Conservation (phyloP, 2,329 filamentous ascomycete genomes). For the Botrytis hyacinthi region DNA sequence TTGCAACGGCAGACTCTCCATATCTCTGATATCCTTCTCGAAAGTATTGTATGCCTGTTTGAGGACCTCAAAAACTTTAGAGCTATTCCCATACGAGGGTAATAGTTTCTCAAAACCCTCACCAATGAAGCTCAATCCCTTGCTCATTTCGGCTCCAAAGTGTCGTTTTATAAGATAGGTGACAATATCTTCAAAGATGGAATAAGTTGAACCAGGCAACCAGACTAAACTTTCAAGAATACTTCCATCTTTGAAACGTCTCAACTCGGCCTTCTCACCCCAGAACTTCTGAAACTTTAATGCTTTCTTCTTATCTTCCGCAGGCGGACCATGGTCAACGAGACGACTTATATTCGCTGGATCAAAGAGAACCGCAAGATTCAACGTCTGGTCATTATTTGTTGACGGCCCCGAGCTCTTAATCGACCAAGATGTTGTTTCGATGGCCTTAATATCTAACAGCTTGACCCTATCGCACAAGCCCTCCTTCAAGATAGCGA, state of each 20-base stretch:
- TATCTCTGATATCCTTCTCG: conserved; percentile 70
- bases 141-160: conserved; percentile 53
- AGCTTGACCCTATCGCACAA: conserved; percentile 72
- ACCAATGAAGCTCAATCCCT: conserved; percentile 44
- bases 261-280: conserved; percentile 89
- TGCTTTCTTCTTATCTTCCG: conserved; percentile 81
- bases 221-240: conserved; percentile 92
- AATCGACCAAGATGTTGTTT: conserved; percentile 47
- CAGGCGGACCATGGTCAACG: conserved; percentile 84
- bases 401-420: conserved; percentile 41
- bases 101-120: conserved; percentile 48
- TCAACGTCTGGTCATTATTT: conserved; percentile 44
- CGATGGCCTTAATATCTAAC: conserved; percentile 55
- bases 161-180: conserved; percentile 69
- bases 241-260: conserved; percentile 91
- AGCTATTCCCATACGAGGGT: conserved; percentile 38
- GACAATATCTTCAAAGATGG: conserved; percentile 78
- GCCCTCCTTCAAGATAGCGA: conserved; percentile 65
- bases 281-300: conserved; percentile 85
- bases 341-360: conserved; percentile 68
- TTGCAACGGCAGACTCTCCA: conserved; percentile 85
- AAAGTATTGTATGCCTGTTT: conserved; percentile 69
- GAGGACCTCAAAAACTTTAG: conserved; percentile 62
- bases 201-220: conserved; percentile 59
- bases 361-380: conserved; percentile 70